phyloP scores from a whole-genome alignment of 768 basidiomycete genomes.

The Lactarius vividus region DNA sequence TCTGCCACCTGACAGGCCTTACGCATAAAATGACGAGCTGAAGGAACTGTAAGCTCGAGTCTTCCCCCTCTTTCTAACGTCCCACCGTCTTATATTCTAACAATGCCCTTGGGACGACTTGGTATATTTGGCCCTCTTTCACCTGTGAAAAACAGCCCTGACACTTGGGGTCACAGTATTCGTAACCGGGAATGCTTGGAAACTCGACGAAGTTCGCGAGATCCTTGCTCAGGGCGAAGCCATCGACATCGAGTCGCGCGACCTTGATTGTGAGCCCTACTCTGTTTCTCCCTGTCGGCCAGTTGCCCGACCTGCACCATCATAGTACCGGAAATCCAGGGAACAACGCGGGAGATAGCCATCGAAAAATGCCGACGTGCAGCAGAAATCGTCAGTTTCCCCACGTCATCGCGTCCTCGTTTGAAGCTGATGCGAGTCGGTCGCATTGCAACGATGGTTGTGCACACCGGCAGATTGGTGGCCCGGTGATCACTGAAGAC shows the following conservation, averaged over 20 bases:
- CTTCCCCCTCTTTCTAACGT: background rate
- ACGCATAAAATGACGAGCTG: background rate
- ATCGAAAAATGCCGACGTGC: conserved; percentile 82
- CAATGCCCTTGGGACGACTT: conserved; percentile 5
- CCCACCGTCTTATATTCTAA: background rate
- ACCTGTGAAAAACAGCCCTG: background rate
- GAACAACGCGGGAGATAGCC: conserved; percentile 88
- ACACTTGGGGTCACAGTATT: conserved; percentile 55
- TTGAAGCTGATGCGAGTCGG: background rate
- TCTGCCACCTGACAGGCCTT: background rate
- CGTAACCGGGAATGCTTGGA: conserved; percentile 93
- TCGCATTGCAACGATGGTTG: too few relatives aligned
- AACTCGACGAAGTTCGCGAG: conserved; percentile 81
- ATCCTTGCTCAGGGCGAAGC: conserved; percentile 72
- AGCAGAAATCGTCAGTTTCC: conserved; percentile 60
- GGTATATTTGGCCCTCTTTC: background rate
- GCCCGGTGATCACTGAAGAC: conserved; percentile 80
- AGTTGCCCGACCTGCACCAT: background rate
- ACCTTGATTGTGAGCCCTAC: conserved; percentile 69
- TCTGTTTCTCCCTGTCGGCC: background rate
- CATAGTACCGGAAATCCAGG: conserved; percentile 91
- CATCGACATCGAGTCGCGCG: conserved; percentile 73
- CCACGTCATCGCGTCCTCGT: background rate
- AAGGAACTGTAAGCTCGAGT: background rate
- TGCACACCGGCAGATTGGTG: conserved; percentile 38